Conservation (phyloP, 805 yeast species). For the Candida montana region DNA sequence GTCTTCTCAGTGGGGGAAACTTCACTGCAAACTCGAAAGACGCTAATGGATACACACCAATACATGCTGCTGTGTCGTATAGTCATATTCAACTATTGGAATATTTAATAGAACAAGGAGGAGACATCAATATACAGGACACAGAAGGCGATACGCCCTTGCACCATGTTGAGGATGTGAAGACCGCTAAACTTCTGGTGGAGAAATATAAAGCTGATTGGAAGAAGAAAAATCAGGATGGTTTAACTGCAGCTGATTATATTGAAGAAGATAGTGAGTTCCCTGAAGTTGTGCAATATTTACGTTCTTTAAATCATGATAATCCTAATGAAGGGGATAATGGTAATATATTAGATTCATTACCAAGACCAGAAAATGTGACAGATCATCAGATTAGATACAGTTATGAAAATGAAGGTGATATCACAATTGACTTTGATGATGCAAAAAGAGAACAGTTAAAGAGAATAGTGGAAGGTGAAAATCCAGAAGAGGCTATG, state of each 20-base stretch:
- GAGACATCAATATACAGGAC: conserved; percentile 79
- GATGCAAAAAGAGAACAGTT: conserved; percentile 57
- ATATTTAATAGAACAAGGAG: conserved; percentile 54
- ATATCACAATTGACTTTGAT: conserved; percentile 38
- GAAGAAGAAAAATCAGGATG: conserved; percentile 61
- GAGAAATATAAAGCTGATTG: conserved; percentile 66
- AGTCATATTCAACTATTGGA: conserved; percentile 67
- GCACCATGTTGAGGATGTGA: conserved; percentile 77
- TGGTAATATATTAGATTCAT: conserved; percentile 6
- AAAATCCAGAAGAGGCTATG: conserved; percentile 74
- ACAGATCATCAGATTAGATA: conserved; percentile 47
- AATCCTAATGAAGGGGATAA: conserved; percentile 19
- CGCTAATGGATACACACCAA: conserved; percentile 92
- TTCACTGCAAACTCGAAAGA: conserved; percentile 71
- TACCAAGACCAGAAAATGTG: conserved; percentile 24
- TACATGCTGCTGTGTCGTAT: conserved; percentile 96
- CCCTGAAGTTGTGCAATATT: conserved; percentile 68
- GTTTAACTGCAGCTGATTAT: conserved; percentile 65
- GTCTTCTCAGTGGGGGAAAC: conserved; percentile 44
- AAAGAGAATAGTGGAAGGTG: conserved; percentile 70
- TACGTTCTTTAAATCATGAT: conserved; percentile 38
- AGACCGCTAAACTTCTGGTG: conserved; percentile 59
- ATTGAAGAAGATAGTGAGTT: conserved; percentile 82
- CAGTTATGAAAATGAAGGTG: conserved; percentile 44
- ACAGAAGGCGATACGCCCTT: conserved; percentile 93